phyloP scores from a whole-genome alignment of 805 yeast genomes.

The Teunomyces gatunensis region DNA sequence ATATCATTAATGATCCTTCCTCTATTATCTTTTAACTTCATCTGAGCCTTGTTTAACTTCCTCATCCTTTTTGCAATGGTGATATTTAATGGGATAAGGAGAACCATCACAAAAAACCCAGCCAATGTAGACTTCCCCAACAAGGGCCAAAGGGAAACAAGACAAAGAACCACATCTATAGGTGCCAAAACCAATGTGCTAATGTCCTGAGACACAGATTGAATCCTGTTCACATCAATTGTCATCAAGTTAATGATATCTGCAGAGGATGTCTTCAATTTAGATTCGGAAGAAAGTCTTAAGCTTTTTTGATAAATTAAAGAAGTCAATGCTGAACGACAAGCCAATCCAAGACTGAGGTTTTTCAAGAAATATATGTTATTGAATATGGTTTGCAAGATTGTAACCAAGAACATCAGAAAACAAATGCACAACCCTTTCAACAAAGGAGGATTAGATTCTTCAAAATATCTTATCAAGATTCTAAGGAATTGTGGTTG shows the following conservation, averaged over 20 bases:
- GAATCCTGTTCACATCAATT: constrained; percentile 23
- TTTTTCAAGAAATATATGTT: constrained; percentile 67
- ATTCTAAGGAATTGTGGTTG: constrained; percentile 80
- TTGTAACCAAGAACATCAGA: constrained; percentile 60
- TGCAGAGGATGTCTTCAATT: constrained; percentile 18
- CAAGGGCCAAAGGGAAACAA: constrained; percentile 19
- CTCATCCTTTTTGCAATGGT: constrained; percentile 36
- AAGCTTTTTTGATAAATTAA: constrained; percentile 21
- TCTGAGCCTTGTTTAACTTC: constrained; percentile 28
- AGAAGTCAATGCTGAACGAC: constrained; percentile 26
- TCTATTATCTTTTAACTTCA: constrained; percentile 21
- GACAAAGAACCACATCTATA: constrained; percentile 23
- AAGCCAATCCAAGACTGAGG: constrained; percentile 51
- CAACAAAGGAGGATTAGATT: constrained; percentile 44
- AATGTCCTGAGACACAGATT: constrained; percentile 31
- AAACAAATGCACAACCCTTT: constrained; percentile 63
- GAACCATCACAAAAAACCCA: constrained; percentile 15
- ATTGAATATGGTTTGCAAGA: constrained; percentile 57
- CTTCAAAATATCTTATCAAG: constrained; percentile 61
- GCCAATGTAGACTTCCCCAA: constrained; percentile 22
- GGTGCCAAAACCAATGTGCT: constrained; percentile 61
- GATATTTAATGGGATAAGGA: constrained; percentile 18
- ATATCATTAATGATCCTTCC: constrained; percentile 22
- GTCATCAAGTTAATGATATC: constrained; percentile 24
- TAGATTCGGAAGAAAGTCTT: constrained; percentile 29